Evolutionary conservation across 768 basidiomycete species (phyloP).

Genomic region (Naganishia friedmannii): DNA sequence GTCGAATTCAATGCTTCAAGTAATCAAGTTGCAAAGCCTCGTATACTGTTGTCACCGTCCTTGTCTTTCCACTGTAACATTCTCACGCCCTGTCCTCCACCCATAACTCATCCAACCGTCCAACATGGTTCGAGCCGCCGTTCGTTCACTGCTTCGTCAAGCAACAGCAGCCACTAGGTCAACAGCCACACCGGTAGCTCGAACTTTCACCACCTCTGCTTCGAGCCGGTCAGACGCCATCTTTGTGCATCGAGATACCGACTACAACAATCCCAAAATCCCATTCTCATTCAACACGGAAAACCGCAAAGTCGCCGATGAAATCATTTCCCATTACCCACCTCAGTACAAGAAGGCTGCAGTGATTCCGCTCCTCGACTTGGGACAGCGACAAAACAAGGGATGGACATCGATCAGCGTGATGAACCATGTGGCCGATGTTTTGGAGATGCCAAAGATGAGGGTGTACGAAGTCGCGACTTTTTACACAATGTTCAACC

Average conservation of each 20-base stretch:
- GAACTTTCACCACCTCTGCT: conserved; percentile 17
- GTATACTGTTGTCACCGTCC: too few species aligned
- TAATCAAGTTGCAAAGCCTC: background rate
- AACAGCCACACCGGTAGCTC: conserved; percentile 2
- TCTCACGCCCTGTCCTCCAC: background rate
- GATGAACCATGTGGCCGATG: conserved; percentile 95
- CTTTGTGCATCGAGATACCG: conserved; percentile 74
- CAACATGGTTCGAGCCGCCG: conserved; percentile 22
- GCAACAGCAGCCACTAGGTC: conserved; percentile 7
- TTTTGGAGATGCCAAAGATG: conserved; percentile 94
- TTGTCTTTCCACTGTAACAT: too few species aligned
- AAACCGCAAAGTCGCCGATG: conserved; percentile 78
- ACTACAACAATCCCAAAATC: conserved; percentile 94
- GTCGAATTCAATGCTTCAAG: background rate
- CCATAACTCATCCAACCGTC: too few species aligned
- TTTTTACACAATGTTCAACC: conserved; percentile 99
- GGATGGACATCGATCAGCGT: conserved; percentile 98
- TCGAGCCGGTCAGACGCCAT: conserved; percentile 16
- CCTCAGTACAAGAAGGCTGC: conserved; percentile 99
- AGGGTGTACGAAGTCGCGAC: conserved; percentile 98
- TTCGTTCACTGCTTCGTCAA: conserved; percentile 18
- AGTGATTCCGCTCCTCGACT: conserved; percentile 90
- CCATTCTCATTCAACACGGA: conserved; percentile 78
- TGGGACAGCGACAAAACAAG: conserved; percentile 95
- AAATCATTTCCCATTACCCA: conserved; percentile 90